Evolutionary conservation across 2,329 filamentous ascomycete genomes (phyloP), one percentile per base, ranked within the genome.

Genomic region (Neonectria ditissima): DNA sequence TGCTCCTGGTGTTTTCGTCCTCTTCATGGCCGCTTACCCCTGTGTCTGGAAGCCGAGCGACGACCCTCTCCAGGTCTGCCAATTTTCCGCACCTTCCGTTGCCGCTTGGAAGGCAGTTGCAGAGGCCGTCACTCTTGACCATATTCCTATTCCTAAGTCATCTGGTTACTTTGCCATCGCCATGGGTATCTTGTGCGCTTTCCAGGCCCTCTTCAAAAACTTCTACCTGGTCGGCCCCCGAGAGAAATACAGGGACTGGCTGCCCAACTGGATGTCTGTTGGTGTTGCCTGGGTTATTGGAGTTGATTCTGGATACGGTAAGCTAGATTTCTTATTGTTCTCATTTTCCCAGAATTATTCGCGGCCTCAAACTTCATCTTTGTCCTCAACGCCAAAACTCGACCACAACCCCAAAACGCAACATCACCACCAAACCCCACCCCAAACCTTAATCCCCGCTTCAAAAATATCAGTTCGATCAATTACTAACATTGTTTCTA

Each of bases 21-120:
- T 91, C 47, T 91, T 91, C 80, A 84, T 87, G 65, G 83, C 84
- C 5, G 90, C 90, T 0, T 92, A 92, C 75, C 89, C 89, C 1
- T 92, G 90, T 74, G 89, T 92, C 68, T 83, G 87, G 73, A 79
- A 84, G 8, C 67, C 73, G 62, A 80, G 84, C 22, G 78, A 82
- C 5, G 79, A 80, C 0, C 70, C 69, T 0, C 51, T 60, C 4
- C 62, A 62, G 9, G 13, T 65, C 11, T 92, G 89, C 74, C 78
- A 85, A 32, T 92, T 92, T 79, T 72, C 76, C 9, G 87, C 86
- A 1, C 89, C 89, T 4, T 89, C 87, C 2, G 89, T 91, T 14
- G 79, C 85, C 0, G 89, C 89, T 0, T 92, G 89, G 89, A 82
- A 84, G 43, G 89, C 89, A 5, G 87, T 91, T 6, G 88, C 90